Evolutionary conservation across 352 stramenopile genomes (phyloP), one percentile per base, ranked within the genome.

Genomic region (Pythium dissotocum): DNA sequence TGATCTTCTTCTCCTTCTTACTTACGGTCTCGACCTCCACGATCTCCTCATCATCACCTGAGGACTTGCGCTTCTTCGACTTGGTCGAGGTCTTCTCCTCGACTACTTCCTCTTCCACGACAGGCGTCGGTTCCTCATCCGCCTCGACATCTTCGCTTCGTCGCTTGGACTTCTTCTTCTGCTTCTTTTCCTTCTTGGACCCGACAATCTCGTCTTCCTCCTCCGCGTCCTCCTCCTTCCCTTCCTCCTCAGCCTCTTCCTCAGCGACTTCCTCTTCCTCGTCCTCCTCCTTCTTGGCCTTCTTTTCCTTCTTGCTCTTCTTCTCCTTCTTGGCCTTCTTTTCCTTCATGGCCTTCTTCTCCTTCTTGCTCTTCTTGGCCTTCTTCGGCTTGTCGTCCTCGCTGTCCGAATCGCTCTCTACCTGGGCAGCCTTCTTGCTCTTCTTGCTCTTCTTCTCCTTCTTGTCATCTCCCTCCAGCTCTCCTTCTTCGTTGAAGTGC

Each of bases 401-500:
- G 38, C 76, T 79, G 32, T 72, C 68, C 12, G 44, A 65, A 14
- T 61, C 67, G 38, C 67, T 70, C 40, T 38, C 49, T 30, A 48
- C 36, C 44, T 46, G 18, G 9, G 63, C 44, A 2, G 18, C 70
- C 13, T 74, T 55, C 10, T 88, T 77, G 18, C 79, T 72, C 67
- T 69, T 66, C 56, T 79, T 78, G 30, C 38, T 70, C 35, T 75
- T 65, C 54, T 81, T 85, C 55, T 83, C 80, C 44, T 78, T 65
- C 36, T 77, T 79, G n/a, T 75, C 68, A 9, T 54, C 67, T 36
- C 44, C 59, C 4, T 65, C 51, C 33, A 67, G 65, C 46, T 72
- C 30, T 14, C 51, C 72, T 10, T 78, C 55, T 12, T 91, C 83
- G n/a, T 86, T 75, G 67, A 91, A 95, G 73, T 89, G 87, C 65